Conservation (phyloP, 192 early-diverging fungal genomes). For the Backusella tuberculispora region DNA sequence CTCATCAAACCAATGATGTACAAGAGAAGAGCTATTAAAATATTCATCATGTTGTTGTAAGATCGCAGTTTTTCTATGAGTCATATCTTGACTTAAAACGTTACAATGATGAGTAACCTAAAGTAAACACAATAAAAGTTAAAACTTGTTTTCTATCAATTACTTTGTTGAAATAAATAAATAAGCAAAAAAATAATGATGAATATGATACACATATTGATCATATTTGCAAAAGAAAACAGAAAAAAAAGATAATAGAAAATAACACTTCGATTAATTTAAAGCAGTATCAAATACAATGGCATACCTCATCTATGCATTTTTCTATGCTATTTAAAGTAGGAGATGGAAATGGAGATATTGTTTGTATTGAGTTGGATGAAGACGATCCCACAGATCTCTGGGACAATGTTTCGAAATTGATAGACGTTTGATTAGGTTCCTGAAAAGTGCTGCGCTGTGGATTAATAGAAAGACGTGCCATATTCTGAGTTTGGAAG, state of each 20-base stretch:
- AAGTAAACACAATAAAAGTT: not conserved
- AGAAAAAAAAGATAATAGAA: constrained; percentile 1
- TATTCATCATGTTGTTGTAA: constrained; percentile 17
- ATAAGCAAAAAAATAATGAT: not conserved
- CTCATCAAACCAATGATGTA: constrained; percentile 32
- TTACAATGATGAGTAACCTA: constrained; percentile 28
- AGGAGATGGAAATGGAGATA: constrained; percentile 9
- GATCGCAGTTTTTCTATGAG: not conserved
- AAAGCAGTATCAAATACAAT: not conserved
- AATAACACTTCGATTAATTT: not conserved
- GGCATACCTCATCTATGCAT: constrained; percentile 8
- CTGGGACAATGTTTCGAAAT: not conserved
- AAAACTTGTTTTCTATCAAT: not conserved
- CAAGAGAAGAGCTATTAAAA: constrained; percentile 19
- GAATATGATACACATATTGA: not conserved
- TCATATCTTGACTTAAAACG: constrained; percentile 11
- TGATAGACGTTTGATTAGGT: not conserved
- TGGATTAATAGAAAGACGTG: not conserved
- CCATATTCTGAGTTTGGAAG: not conserved
- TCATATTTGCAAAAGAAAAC: not conserved
- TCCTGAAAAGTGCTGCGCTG: constrained; percentile 3
- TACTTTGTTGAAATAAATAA: not conserved
- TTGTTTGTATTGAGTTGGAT: constrained; percentile 2
- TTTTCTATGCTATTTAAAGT: constrained; percentile 14
- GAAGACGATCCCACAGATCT: not conserved